Percentiles rank a stretch among this genome's conserved stretches.
Evolutionary conservation across 225 moss, liverwort and hornwort genomes (phyloP).

Genomic region (Neckera pumila): DNA sequence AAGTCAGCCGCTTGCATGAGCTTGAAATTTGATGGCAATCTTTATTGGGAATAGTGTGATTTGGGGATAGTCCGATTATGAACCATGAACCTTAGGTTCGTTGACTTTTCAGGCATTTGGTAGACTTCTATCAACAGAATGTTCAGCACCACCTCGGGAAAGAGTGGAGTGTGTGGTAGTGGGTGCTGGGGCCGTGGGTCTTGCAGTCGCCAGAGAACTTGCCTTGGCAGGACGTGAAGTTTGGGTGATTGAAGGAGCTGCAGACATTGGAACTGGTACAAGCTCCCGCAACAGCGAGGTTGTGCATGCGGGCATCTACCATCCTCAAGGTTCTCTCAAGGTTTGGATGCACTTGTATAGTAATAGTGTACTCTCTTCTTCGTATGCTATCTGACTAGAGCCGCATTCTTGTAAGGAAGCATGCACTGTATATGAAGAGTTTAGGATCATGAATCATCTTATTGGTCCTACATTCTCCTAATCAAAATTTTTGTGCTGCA

Average conservation of each 20-base stretch:
- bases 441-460: not conserved
- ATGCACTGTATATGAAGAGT: not conserved
- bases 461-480: not conserved
- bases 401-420: not conserved
- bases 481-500: conserved; percentile 8
- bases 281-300: conserved; percentile 98
- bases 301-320: conserved; percentile 89
- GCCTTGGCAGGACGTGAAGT: conserved; percentile 68
- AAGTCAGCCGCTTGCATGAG: not conserved
- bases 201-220: conserved; percentile 64
- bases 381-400: not conserved
- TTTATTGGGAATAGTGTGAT: not conserved
- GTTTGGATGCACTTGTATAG: conserved; percentile 29
- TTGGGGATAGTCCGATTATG: not conserved
- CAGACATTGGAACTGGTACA: conserved; percentile 79
- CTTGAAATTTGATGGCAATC: not conserved
- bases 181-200: conserved; percentile 69
- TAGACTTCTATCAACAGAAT: conserved; percentile 1
- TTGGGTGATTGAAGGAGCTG: conserved; percentile 73
- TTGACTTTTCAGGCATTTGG: not conserved
- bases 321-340: conserved; percentile 84
- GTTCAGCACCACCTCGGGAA: conserved; percentile 25
- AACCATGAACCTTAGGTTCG: not conserved
- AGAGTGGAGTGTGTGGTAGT: conserved; percentile 75
- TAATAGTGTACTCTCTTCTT: not conserved